Evolutionary conservation across 305 asterid species (phyloP).

Genomic region (Plantago coronopus): DNA sequence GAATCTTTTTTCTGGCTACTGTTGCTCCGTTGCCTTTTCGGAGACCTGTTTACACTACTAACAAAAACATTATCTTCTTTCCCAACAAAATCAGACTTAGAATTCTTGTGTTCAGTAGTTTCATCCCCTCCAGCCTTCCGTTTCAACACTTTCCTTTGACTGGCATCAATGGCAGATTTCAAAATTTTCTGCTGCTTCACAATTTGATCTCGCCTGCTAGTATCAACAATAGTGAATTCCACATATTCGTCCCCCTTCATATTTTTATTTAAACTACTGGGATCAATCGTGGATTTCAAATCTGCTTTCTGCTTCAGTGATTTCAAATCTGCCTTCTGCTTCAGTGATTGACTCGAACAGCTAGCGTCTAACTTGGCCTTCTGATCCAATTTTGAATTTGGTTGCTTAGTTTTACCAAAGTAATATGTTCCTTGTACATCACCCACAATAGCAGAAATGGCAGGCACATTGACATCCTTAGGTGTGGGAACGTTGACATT

Average conservation of each 20-base stretch:
- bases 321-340: no score
- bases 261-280: conserved; percentile 29
- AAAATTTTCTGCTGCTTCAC: not conserved
- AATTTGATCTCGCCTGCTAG: no score
- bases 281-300: conserved; percentile 14
- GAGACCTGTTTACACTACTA: conserved; percentile 37
- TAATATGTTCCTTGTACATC: conserved; percentile 31
- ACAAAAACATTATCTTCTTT: conserved; percentile 31
- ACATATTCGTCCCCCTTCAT: conserved; percentile 29
- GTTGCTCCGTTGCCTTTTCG: conserved; percentile 39
- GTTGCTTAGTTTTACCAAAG: conserved; percentile 20
- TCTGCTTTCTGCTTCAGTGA: no score
- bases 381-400: conserved; percentile 32
- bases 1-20: conserved; percentile 48
- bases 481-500: conserved; percentile 36
- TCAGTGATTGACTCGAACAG: no score
- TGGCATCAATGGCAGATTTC: conserved; percentile 18
- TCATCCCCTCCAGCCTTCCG: conserved; percentile 38
- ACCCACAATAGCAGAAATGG: conserved; percentile 33
- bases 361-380: conserved; percentile 26
- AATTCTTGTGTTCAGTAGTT: conserved; percentile 31
- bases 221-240: no score
- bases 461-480: conserved; percentile 34
- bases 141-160: conserved; percentile 32
- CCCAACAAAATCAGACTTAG: conserved; percentile 35